These are phyloP conservation scores for Carallia brachiata DNA, from an alignment of 345 rosid species.

Conservation along the genomic window DNA sequence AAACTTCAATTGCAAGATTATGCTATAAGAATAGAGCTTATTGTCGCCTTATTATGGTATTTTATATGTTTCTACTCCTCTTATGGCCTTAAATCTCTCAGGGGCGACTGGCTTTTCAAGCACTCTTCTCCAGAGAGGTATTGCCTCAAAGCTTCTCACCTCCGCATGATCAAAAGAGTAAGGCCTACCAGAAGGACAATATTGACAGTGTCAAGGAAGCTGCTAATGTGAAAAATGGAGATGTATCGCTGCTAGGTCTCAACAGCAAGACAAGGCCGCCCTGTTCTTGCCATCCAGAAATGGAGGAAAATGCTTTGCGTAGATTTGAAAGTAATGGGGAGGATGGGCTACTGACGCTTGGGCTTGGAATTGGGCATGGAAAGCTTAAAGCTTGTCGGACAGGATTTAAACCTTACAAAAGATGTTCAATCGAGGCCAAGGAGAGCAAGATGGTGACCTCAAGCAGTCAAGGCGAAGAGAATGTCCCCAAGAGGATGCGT, in stretches of 20 bases:
- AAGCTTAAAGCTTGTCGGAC: constrained; percentile 58
- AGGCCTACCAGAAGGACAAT: constrained; percentile 21
- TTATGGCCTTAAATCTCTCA: constrained; percentile 23
- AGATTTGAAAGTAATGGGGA: constrained; percentile 29
- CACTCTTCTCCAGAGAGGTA: constrained; percentile 76
- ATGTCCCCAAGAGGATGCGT: constrained; percentile 76
- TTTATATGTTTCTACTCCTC: not conserved
- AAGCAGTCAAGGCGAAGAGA: constrained; percentile 60
- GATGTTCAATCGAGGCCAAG: constrained; percentile 77
- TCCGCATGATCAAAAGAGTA: constrained; percentile 35
- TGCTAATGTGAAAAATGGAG: constrained; percentile 29
- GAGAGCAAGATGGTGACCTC: constrained; percentile 45
- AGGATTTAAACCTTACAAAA: constrained; percentile 92
- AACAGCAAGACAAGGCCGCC: constrained; percentile 31
- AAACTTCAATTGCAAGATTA: not conserved
- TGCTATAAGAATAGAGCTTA: not conserved
- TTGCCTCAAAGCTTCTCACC: constrained; percentile 94
- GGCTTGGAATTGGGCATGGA: constrained; percentile 41
- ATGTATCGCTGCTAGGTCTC: constrained; percentile 47
- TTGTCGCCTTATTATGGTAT: not conserved
- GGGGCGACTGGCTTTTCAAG: constrained; percentile 94
- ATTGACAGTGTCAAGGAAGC: constrained; percentile 37
- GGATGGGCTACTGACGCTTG: constrained; percentile 47
- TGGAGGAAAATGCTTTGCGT: constrained; percentile 30
- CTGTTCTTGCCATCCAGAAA: constrained; percentile 33